Percentiles rank a stretch among this genome's conserved stretches.
These are phyloP conservation scores for Primulina eburnea DNA, from an alignment of 257 asterid genomes.

Conservation along the genomic window DNA sequence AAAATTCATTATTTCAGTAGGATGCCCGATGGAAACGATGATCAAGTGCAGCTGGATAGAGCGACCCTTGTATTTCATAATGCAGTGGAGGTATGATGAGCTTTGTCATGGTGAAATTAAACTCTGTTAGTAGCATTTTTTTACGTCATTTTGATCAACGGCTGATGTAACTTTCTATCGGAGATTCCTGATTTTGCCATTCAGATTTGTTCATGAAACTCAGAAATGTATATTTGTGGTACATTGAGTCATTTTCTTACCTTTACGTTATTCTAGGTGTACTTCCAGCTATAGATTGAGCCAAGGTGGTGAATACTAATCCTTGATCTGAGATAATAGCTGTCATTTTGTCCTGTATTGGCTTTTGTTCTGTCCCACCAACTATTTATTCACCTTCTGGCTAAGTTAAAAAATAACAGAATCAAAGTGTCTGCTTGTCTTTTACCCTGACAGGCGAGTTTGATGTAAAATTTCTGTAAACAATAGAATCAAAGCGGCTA, in stretches of 20 bases:
- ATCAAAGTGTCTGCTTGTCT: too few relatives aligned
- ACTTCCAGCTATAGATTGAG: neutral
- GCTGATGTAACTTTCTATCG: neutral
- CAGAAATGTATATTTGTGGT: neutral
- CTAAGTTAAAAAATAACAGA: neutral
- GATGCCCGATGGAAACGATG: constrained; percentile 69
- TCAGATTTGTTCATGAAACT: neutral
- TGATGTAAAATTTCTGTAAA: too few relatives aligned
- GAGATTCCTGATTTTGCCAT: neutral
- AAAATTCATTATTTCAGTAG: constrained; percentile 58
- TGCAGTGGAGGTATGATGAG: constrained; percentile 61
- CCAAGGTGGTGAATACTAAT: neutral
- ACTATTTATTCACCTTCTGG: neutral
- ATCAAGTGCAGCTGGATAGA: constrained; percentile 65
- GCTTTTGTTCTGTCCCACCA: neutral
- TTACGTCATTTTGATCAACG: neutral
- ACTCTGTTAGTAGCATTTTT: constrained; percentile 1
- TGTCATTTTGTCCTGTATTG: neutral
- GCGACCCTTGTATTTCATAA: constrained; percentile 55
- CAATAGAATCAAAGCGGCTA: neutral
- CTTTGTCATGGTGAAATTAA: neutral
- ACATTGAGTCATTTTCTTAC: neutral
- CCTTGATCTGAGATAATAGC: neutral
- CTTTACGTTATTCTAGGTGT: neutral
- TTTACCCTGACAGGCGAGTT: too few relatives aligned